phyloP scores from a whole-genome alignment of 306 rosid species.

The Elaeagnus macrophylla region DNA sequence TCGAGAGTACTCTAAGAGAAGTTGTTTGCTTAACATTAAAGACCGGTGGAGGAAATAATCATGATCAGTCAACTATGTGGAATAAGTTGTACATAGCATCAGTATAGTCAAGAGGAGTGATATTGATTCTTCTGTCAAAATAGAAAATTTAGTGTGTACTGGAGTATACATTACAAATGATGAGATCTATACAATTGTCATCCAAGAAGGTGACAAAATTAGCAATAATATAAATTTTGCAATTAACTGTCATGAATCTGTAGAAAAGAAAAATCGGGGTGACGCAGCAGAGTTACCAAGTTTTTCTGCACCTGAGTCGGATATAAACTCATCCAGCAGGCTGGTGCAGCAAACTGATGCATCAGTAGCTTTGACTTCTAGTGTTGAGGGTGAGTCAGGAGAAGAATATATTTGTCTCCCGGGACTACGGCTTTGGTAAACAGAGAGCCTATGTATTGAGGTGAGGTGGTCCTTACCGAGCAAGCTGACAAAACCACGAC shows the following conservation, averaged over 20 bases:
- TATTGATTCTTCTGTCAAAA: slow-evolving; percentile 26
- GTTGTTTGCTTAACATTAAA: slow-evolving; percentile 25
- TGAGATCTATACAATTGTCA: slow-evolving; percentile 27
- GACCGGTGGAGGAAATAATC: slow-evolving; percentile 18
- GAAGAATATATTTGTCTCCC: slow-evolving; percentile 76
- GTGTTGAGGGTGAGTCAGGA: slow-evolving; percentile 81
- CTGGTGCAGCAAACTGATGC: slow-evolving; percentile 37
- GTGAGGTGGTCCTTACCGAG: slow-evolving; percentile 79
- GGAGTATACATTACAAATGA: slow-evolving; percentile 23
- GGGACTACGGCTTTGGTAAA: slow-evolving; percentile 37
- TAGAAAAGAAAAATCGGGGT: slow-evolving; percentile 29
- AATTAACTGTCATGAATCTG: slow-evolving; percentile 28
- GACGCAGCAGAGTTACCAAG: slow-evolving; percentile 25
- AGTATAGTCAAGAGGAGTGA: slow-evolving; percentile 30
- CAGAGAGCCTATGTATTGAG: slow-evolving; percentile 86
- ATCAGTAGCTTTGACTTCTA: slow-evolving; percentile 51
- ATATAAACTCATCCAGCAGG: slow-evolving; percentile 42
- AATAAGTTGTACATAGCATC: slow-evolving; percentile 29
- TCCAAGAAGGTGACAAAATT: slow-evolving; percentile 24
- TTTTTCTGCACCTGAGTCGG: slow-evolving; percentile 34
- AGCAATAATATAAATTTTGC: slow-evolving; percentile 20
- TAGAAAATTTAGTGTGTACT: slow-evolving; percentile 35
- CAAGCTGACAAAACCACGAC: slow-evolving; percentile 65
- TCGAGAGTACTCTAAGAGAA: slow-evolving; percentile 10
- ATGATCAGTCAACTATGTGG: slow-evolving; percentile 23